These are phyloP conservation scores for Curvularia verruculosa DNA, from an alignment of 2,329 filamentous ascomycete species.

Conservation along the genomic window DNA sequence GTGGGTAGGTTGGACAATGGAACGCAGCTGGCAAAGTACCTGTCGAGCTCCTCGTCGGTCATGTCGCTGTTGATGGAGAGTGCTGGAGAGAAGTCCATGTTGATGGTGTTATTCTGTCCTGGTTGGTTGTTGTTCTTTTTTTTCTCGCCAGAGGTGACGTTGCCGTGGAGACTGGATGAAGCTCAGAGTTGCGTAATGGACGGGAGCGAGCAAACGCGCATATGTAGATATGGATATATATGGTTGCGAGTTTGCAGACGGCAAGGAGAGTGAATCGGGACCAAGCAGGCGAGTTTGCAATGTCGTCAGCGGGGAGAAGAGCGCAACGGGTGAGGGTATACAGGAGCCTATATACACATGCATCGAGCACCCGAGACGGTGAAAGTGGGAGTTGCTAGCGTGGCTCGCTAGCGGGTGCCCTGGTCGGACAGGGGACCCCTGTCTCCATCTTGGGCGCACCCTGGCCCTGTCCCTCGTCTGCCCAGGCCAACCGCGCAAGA, in stretches of 20 bases:
- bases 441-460: neutral
- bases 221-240: neutral
- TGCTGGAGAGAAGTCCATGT: slow-evolving; percentile 39
- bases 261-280: neutral
- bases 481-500: slow-evolving; percentile 16
- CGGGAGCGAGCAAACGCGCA: neutral
- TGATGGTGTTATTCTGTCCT: neutral
- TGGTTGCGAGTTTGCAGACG: neutral
- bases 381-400: slow-evolving; percentile 31
- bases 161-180: neutral
- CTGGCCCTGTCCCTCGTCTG: neutral
- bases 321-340: slow-evolving; percentile 23
- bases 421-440: slow-evolving; percentile 7
- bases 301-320: slow-evolving; percentile 27
- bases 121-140: neutral
- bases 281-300: slow-evolving; percentile 13
- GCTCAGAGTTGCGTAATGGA: too few relatives aligned
- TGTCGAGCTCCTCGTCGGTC: slow-evolving; percentile 48
- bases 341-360: slow-evolving; percentile 31
- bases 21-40: slow-evolving; percentile 48
- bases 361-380: slow-evolving; percentile 31
- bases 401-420: slow-evolving; percentile 28
- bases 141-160: neutral
- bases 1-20: slow-evolving; percentile 50
- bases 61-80: slow-evolving; percentile 39